Conservation (phyloP, 805 yeast genomes). For the Saturnispora besseyi region DNA sequence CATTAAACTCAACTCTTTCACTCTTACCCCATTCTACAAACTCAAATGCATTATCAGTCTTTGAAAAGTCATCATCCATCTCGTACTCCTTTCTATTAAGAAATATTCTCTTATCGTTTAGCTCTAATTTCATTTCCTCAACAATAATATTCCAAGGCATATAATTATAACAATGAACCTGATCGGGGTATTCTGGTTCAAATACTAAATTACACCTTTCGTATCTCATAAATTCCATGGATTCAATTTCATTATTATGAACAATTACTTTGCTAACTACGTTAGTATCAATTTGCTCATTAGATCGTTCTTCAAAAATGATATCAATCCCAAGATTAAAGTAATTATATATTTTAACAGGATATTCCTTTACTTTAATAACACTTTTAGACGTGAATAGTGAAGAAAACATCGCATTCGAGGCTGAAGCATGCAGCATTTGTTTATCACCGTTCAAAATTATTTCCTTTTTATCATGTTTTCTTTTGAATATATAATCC, state of each 20-base stretch:
- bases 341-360: constrained; percentile 45
- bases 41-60: constrained; percentile 19
- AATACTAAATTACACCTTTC: constrained; percentile 33
- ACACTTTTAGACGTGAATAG: not conserved
- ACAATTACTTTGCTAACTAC: constrained; percentile 37
- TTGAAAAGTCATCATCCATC: constrained; percentile 16
- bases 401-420: not conserved
- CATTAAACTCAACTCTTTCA: constrained; percentile 3
- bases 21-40: constrained; percentile 24
- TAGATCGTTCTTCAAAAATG: constrained; percentile 33
- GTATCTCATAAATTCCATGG: constrained; percentile 46
- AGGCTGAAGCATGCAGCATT: not conserved
- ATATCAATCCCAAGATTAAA: constrained; percentile 47
- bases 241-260: constrained; percentile 46
- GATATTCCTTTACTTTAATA: constrained; percentile 24
- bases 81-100: constrained; percentile 29
- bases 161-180: not conserved
- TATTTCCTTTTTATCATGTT: constrained; percentile 20
- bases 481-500: constrained; percentile 31
- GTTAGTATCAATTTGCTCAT: constrained; percentile 21
- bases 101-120: constrained; percentile 19
- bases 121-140: not conserved
- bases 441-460: not conserved
- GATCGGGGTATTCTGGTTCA: not conserved
- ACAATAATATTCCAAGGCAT: not conserved